Base-by-base conservation (phyloP, 176 grass and related monocot genomes). In the Oryza nivara region DNA sequence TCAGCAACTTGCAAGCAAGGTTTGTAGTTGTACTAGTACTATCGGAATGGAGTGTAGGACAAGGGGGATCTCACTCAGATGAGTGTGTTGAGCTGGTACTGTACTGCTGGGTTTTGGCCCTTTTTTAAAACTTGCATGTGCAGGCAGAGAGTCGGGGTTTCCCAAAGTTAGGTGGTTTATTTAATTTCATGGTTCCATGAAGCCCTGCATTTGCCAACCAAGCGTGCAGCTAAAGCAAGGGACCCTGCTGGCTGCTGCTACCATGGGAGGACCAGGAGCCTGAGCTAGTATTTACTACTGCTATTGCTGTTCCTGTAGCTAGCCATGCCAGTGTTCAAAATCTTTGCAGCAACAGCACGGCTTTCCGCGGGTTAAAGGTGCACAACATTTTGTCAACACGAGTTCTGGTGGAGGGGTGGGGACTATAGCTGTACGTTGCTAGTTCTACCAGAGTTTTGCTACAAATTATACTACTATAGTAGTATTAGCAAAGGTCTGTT, bases 181-280 rank as follows among this genome's bases (percentile, higher is more conserved):
- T 61, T 61, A 44, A 89, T 60, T 44, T 15, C 36, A 49, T 63
- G 64, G 38, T 20, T 68, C 19, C 49, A 74, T 74, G 52, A 74
- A 78, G 35, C 58, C 9, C 35, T 68, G 64, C 38, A 75, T 40
- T 40, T 12, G 48, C 87, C 82, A 84, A 48, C 63, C 22, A 84
- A 49, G 48, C 70, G 48, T 85, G 64, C 49, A 85, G 38, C 48
- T n/a, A 75, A 84, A 84, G 75, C 75, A 79, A 74, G 11, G 58
- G 75, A 35, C 11, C 1, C 36, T 38, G 36, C 36, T 38, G 36
- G 36, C 76, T 51, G 17, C 52, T 56, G 60, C 60, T 22, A 20
- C 20, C 4, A 56, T 30, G 51, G 44, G n/a, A 72, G 78, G 51
- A 23, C 26, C 9, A 36, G 28, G 10, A 46, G 48, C 47, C 46